Percentiles rank a stretch among this genome's conserved stretches.
Evolutionary conservation across 2,329 filamentous ascomycete species (phyloP).

Genomic region (Sporothrix schenckii): DNA sequence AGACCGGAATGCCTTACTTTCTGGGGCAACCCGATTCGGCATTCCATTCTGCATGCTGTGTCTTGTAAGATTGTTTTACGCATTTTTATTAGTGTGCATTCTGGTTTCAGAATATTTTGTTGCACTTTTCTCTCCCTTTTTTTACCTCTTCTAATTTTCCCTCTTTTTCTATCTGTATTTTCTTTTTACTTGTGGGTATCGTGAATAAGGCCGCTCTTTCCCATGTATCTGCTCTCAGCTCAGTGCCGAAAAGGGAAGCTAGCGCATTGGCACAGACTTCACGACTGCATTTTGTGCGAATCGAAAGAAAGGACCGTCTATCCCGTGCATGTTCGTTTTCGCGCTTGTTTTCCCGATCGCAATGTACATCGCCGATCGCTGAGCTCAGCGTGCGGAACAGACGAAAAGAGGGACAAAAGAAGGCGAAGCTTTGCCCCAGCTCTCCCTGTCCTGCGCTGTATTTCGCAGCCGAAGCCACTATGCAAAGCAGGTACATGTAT

Average conservation of each 20-base stretch:
- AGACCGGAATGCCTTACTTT: background rate
- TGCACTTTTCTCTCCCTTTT: background rate
- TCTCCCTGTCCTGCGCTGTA: background rate
- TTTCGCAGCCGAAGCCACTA: conserved; percentile 14
- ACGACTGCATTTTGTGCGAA: background rate
- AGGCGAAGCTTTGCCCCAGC: background rate
- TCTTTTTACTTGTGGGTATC: background rate
- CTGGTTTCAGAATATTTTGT: background rate
- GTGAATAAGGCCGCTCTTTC: too few relatives aligned
- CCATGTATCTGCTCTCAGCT: background rate
- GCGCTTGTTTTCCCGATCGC: conserved; percentile 16
- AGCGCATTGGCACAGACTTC: conserved; percentile 15
- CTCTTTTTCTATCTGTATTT: background rate
- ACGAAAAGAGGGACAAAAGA: background rate
- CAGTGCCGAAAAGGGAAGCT: background rate
- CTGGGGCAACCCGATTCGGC: conserved; percentile 10
- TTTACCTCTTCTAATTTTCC: background rate
- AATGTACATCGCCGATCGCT: conserved; percentile 18
- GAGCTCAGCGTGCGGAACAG: conserved; percentile 17
- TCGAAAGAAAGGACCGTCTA: conserved; percentile 5
- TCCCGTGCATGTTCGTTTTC: conserved; percentile 5
- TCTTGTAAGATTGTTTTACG: background rate
- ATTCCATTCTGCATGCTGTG: background rate
- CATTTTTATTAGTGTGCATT: background rate
- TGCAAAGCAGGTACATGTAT: conserved; percentile 16